Evolutionary conservation across 2,329 filamentous ascomycete species (phyloP), one percentile per base, ranked within the genome.

Genomic region (Parascedosporium putredinis): DNA sequence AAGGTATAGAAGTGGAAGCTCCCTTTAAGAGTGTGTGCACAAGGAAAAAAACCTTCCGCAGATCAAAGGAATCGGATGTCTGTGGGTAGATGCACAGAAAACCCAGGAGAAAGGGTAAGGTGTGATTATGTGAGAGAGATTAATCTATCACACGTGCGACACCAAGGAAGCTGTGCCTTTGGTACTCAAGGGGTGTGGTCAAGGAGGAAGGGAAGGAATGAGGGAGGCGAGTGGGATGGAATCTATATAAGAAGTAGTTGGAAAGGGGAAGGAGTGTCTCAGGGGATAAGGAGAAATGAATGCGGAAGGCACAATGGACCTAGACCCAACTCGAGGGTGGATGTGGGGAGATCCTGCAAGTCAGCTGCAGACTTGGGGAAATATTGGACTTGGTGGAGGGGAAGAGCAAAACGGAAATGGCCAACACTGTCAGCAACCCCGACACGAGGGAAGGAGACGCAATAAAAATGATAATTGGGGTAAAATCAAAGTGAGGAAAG

Each of bases 181-280:
- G 36, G 36, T 10, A n/a, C n/a, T n/a, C 24, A 29, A 31, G 31
- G 42, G 25, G 31, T 10, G 25, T 40, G 46, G 49, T 31, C 14
- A 23, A 31, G 42, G n/a, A n/a, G 36, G 36, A 47, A 25, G 45
- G 40, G 36, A 48, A 38, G 45, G 52, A 47, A 42, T 43, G 23
- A 33, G 20, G 46, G 47, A 24, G 38, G 46, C 51, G 44, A 50
- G 49, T 12, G 22, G 31, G 34, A 24, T n/a, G 45, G 36, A n/a
- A 31, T 23, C 36, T 47, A 34, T 48, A 31, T 40, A 40, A 40
- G 18, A 20, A 18, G 3, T 12, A 38, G 18, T 16, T 16, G 24
- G 24, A 22, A n/a, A 25, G 25, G 47, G 16, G 3, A 18, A 14
- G 8, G 18, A n/a, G 31, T 22, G 22, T n/a, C n/a, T n/a, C n/a